phyloP scores from a whole-genome alignment of 2,329 filamentous ascomycete genomes.

The Ophiocordyceps unilateralis region DNA sequence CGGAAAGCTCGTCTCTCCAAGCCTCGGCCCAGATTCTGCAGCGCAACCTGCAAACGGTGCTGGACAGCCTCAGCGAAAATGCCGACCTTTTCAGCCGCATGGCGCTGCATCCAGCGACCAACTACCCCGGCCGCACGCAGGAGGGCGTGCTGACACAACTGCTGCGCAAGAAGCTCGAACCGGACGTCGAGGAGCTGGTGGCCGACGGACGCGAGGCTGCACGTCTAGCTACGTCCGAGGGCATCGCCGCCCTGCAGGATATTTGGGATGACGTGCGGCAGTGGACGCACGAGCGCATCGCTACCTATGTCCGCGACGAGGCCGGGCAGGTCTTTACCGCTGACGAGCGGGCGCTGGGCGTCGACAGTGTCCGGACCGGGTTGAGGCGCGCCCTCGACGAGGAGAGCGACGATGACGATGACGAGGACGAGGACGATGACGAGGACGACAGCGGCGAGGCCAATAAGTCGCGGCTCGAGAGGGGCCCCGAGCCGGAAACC shows the following conservation, averaged over 20 bases:
- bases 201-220: constrained; percentile 39
- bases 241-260: constrained; percentile 25
- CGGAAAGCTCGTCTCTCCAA: constrained; percentile 48
- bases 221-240: constrained; percentile 23
- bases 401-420: constrained; percentile 42
- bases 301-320: constrained; percentile 23
- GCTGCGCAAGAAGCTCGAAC: constrained; percentile 70
- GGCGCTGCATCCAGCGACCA: constrained; percentile 59
- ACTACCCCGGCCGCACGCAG: constrained; percentile 54
- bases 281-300: constrained; percentile 23
- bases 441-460: constrained; percentile 1
- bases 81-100: constrained; percentile 50
- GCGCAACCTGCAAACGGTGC: constrained; percentile 49
- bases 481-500: constrained; percentile 26
- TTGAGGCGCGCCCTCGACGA: constrained; percentile 36
- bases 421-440: constrained; percentile 18
- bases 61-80: constrained; percentile 47
- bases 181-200: constrained; percentile 57
- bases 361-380: constrained; percentile 57
- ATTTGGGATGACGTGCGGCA: constrained; percentile 35
- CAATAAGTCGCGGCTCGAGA: constrained; percentile 10
- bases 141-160: constrained; percentile 50
- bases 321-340: constrained; percentile 50
- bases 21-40: constrained; percentile 56
- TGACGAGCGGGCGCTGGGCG: constrained; percentile 48